Evolutionary conservation across 768 basidiomycete genomes (phyloP).

Genomic region (Fistulinella prunicolor): DNA sequence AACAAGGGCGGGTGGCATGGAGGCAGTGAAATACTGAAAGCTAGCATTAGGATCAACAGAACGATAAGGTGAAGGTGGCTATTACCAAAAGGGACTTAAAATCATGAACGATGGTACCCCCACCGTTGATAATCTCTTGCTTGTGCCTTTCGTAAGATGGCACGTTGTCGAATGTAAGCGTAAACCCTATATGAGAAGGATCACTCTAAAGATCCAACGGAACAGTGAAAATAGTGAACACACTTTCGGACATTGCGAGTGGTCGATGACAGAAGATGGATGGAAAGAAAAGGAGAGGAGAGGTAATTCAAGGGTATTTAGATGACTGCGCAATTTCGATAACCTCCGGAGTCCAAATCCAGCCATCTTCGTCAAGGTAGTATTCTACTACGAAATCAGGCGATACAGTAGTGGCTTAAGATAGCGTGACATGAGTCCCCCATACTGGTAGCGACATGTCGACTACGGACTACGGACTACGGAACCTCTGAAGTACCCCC

Average conservation of each 20-base stretch:
- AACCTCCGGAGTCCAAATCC: not conserved
- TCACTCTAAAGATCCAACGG: not conserved
- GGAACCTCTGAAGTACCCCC: too few species aligned
- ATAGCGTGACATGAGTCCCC: too few species aligned
- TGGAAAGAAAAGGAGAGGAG: not conserved
- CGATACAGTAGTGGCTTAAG: too few species aligned
- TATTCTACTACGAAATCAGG: too few species aligned
- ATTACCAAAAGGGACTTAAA: not conserved
- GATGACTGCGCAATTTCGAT: too few species aligned
- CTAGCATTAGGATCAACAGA: not conserved
- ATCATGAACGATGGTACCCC: slow-evolving; percentile 16
- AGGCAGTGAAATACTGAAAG: slow-evolving; percentile 19
- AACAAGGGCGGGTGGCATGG: slow-evolving; percentile 2
- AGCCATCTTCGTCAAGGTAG: not conserved
- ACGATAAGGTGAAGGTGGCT: not conserved
- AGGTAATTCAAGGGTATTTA: not conserved
- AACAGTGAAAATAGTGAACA: not conserved
- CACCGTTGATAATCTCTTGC: not conserved
- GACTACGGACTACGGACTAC: too few species aligned
- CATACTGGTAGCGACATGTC: too few species aligned
- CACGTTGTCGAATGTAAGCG: slow-evolving; percentile 4
- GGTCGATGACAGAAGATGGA: not conserved
- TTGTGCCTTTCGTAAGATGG: slow-evolving; percentile 14
- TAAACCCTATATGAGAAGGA: slow-evolving; percentile 7
- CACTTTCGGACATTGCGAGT: slow-evolving; percentile 20